phyloP scores from a whole-genome alignment of 345 rosid species.

The Dimocarpus longan region DNA sequence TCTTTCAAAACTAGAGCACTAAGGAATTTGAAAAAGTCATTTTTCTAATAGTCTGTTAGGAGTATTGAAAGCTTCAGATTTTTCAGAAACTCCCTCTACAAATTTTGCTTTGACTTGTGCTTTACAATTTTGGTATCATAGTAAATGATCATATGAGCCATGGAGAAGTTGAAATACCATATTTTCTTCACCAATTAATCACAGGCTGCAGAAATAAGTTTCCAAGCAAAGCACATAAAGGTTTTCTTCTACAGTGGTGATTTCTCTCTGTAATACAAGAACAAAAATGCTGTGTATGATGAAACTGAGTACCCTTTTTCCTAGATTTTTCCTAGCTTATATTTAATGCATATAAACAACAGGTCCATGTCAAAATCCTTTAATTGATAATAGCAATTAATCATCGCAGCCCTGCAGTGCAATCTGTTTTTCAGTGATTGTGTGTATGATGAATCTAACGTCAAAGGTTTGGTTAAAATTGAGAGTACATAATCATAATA shows the following conservation, averaged over 20 bases:
- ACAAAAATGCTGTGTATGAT: not conserved
- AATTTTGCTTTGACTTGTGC: too few species aligned
- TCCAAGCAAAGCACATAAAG: not conserved
- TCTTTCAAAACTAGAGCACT: too few species aligned
- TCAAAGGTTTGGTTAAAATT: constrained; percentile 37
- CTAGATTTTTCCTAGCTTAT: not conserved
- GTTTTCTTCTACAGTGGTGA: constrained; percentile 5
- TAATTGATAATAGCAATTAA: constrained; percentile 13
- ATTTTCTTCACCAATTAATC: not conserved
- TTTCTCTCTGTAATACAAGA: constrained; percentile 6
- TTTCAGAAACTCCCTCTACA: too few species aligned
- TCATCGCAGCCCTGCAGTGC: constrained; percentile 23
- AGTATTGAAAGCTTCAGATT: too few species aligned
- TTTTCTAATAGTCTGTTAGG: too few species aligned
- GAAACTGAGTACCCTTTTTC: not conserved
- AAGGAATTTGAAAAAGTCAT: too few species aligned
- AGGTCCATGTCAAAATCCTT: not conserved
- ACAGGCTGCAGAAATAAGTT: not conserved
- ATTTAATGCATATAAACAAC: not conserved
- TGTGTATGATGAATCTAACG: constrained; percentile 12
- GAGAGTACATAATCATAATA: constrained; percentile 33
- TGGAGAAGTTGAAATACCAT: not conserved
- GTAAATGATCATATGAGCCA: too few species aligned
- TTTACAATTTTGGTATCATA: too few species aligned
- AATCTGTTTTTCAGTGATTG: not conserved